These are phyloP conservation scores for Hagleromyces aurorensis DNA, from an alignment of 805 yeast species.

Conservation along the genomic window DNA sequence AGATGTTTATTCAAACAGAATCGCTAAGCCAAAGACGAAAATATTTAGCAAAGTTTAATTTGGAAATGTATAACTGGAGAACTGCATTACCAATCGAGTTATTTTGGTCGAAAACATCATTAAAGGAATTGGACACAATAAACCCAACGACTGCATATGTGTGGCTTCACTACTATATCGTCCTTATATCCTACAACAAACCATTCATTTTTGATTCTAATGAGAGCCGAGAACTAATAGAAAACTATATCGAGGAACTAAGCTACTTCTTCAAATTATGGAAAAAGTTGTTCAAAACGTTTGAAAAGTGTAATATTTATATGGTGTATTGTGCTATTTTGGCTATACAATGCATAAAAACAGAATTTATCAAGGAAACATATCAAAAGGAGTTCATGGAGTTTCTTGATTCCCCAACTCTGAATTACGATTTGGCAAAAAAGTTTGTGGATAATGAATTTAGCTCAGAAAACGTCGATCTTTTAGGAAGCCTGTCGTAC, in stretches of 20 bases:
- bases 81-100: constrained; percentile 36
- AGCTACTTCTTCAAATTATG: constrained; percentile 15
- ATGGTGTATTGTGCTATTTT: constrained; percentile 25
- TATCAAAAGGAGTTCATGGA: constrained; percentile 11
- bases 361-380: constrained; percentile 14
- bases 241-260: constrained; percentile 22
- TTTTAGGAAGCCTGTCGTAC: constrained; percentile 23
- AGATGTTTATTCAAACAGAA: constrained; percentile 19
- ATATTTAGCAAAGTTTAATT: constrained; percentile 35
- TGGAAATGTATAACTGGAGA: constrained; percentile 42
- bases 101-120: constrained; percentile 36
- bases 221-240: constrained; percentile 17
- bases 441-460: constrained; percentile 21
- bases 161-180: constrained; percentile 46
- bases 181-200: constrained; percentile 47
- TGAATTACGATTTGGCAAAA: constrained; percentile 23
- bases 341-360: constrained; percentile 25
- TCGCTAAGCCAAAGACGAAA: constrained; percentile 32
- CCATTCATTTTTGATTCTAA: constrained; percentile 37
- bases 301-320: constrained; percentile 21
- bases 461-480: constrained; percentile 16
- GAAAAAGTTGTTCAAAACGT: constrained; percentile 14
- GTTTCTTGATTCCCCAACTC: constrained; percentile 17
- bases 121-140: constrained; percentile 32
- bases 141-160: constrained; percentile 44